These are phyloP conservation scores for Mycena epipterygia DNA, from an alignment of 768 basidiomycete genomes.

Conservation along the genomic window DNA sequence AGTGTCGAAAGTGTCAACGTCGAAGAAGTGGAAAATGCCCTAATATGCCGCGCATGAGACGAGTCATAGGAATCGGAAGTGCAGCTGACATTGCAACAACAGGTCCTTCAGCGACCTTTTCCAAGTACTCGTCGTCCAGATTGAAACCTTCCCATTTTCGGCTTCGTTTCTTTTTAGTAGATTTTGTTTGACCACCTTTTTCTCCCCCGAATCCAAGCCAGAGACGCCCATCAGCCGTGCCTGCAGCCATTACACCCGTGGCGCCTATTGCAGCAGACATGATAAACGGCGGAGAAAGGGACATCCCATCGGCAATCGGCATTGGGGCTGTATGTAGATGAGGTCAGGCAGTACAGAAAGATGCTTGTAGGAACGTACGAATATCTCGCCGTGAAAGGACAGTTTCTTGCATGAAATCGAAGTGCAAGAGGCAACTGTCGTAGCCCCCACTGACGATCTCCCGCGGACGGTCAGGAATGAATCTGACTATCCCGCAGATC, in stretches of 20 bases:
- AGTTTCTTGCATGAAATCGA: slow-evolving; percentile 70
- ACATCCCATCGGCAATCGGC: slow-evolving; percentile 60
- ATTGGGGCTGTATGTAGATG: slow-evolving; percentile 56
- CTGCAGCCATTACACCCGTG: slow-evolving; percentile 73
- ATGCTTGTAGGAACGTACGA: slow-evolving; percentile 51
- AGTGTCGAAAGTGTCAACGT: slow-evolving; percentile 71
- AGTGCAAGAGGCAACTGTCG: slow-evolving; percentile 77
- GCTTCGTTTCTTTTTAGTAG: slow-evolving; percentile 62
- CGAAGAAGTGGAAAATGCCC: slow-evolving; percentile 63
- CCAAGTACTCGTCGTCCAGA: slow-evolving; percentile 56
- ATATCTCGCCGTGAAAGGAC: slow-evolving; percentile 72
- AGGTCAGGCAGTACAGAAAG: slow-evolving; percentile 9
- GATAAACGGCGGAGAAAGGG: slow-evolving; percentile 83
- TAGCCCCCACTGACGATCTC: slow-evolving; percentile 87
- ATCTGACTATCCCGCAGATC: slow-evolving; percentile 80
- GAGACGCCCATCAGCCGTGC: slow-evolving; percentile 82
- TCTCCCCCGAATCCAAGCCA: slow-evolving; percentile 80
- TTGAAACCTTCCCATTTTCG: slow-evolving; percentile 83
- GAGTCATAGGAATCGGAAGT: neutral
- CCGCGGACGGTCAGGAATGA: slow-evolving; percentile 77
- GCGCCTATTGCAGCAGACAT: slow-evolving; percentile 71
- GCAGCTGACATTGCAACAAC: slow-evolving; percentile 77
- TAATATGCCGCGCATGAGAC: slow-evolving; percentile 42
- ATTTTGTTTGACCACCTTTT: slow-evolving; percentile 49
- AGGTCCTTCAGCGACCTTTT: slow-evolving; percentile 78